Conservation (phyloP, 257 asterid genomes). For the Ehretia macrophylla region DNA sequence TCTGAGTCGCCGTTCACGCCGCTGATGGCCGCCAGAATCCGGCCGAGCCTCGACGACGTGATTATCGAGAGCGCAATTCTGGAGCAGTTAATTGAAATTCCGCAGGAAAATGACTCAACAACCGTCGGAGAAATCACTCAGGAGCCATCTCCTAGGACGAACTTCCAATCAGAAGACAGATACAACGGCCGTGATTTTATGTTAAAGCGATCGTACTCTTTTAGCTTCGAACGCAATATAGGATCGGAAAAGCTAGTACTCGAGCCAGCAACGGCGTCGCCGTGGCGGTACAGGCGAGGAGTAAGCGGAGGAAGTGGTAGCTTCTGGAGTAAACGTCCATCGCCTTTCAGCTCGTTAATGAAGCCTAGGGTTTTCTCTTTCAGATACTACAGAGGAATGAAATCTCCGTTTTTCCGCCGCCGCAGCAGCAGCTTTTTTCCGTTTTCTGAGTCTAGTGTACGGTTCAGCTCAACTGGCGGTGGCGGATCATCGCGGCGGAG, state of each 20-base stretch:
- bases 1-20: constrained; percentile 86
- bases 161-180: constrained; percentile 61
- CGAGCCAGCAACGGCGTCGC: constrained; percentile 79
- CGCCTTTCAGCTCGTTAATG: constrained; percentile 72
- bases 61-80: constrained; percentile 49
- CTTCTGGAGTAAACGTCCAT: constrained; percentile 81
- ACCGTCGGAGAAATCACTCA: constrained; percentile 43
- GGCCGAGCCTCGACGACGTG: constrained; percentile 82
- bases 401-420: constrained; percentile 85
- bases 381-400: constrained; percentile 84
- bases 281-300: constrained; percentile 77
- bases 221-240: constrained; percentile 80
- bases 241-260: constrained; percentile 73
- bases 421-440: constrained; percentile 62
- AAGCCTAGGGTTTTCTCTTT: constrained; percentile 78
- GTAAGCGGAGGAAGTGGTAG: constrained; percentile 36
- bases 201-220: constrained; percentile 83
- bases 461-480: constrained; percentile 51
- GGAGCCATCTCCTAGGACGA: constrained; percentile 53
- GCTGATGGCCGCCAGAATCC: constrained; percentile 80
- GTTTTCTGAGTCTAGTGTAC: constrained; percentile 64
- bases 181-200: constrained; percentile 64
- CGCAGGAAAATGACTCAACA: constrained; percentile 36
- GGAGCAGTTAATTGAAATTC: constrained; percentile 51
- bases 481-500: constrained; percentile 77